Evolutionary conservation across 2,329 filamentous ascomycete species (phyloP), one percentile per base, ranked within the genome.

Genomic region (Fusarium falciforme): DNA sequence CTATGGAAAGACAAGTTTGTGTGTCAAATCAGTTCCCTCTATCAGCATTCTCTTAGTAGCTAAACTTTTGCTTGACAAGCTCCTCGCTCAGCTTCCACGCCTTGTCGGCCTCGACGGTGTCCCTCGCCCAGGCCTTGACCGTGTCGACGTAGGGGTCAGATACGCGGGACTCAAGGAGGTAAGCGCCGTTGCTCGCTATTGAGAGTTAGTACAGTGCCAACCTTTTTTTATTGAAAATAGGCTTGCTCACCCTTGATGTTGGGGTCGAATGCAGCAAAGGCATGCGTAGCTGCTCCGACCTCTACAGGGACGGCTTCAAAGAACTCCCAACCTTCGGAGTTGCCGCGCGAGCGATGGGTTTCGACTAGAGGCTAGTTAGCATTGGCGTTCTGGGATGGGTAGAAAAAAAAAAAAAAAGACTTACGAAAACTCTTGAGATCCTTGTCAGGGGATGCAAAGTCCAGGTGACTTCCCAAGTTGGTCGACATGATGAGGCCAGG

Each of bases 11-110:
- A 31, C 6, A 44, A 22, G 12, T 9, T 22, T 22, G 7, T 14
- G 6, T 22, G 40, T 14, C 20, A 16, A 44, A 22, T 44, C 17
- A 54, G 16, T 10, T 57, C 29, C 44, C 9, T 49, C 44, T 35
- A 17, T 44, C 29, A n/a, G 17, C 11, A 49, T 4, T 5, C n/a
- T 25, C 27, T 49, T 42, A 81, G n/a, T 79, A 80, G 8, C 62
- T 61, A 70, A 86, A 86, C 64, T 82, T 78, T 64, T 86, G 79
- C 1, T 79, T 81, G n/a, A 87, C 85, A 58, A 87, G 72, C 71
- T 84, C 77, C 79, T 87, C 84, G n/a, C 83, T 86, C 55, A 86
- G 49, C 49, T 80, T 79, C 86, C 86, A 88, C 40, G 87, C 76
- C 76, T 75, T 84, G 67, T 84, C 82, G 0, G 86, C 85, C 58